Evolutionary conservation across 352 stramenopile genomes (phyloP).

Genomic region (Phytophthora multivora): DNA sequence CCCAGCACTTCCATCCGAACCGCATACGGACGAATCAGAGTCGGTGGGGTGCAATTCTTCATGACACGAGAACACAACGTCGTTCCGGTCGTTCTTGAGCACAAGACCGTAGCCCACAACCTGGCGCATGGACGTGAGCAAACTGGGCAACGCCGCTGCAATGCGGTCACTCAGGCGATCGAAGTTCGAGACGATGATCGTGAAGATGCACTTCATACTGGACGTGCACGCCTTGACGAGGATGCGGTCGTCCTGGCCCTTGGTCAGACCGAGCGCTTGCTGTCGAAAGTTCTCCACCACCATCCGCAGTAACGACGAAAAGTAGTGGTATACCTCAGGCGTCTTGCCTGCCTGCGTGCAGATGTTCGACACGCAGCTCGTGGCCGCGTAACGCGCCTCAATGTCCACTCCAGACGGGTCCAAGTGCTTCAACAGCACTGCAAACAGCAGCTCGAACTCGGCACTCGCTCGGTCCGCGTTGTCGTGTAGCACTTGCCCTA

Average conservation of each 20-base stretch:
- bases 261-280: constrained; percentile 67
- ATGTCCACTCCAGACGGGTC: constrained; percentile 82
- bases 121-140: constrained; percentile 82
- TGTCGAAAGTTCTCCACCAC: constrained; percentile 88
- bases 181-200: constrained; percentile 76
- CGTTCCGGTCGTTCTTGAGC: constrained; percentile 54
- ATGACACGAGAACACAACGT: constrained; percentile 59
- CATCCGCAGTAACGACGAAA: constrained; percentile 77
- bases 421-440: constrained; percentile 71
- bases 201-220: constrained; percentile 89
- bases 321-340: constrained; percentile 70
- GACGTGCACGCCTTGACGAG: constrained; percentile 84
- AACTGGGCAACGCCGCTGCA: constrained; percentile 52
- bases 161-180: constrained; percentile 69
- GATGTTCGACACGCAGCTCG: constrained; percentile 85
- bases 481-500: constrained; percentile 79
- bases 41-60: constrained; percentile 66
- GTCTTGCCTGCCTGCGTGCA: constrained; percentile 72
- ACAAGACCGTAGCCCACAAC: constrained; percentile 73
- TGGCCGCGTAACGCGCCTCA: constrained; percentile 84
- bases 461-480: constrained; percentile 72
- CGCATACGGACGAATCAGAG: constrained; percentile 77
- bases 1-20: constrained; percentile 54
- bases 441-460: constrained; percentile 73
- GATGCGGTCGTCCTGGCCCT: constrained; percentile 73